A percentile compares a stretch with the other conserved stretches of the same genome.
These are phyloP conservation scores for Beverwykella pulmonaria DNA, from an alignment of 495 filamentous ascomycete species.

Conservation along the genomic window DNA sequence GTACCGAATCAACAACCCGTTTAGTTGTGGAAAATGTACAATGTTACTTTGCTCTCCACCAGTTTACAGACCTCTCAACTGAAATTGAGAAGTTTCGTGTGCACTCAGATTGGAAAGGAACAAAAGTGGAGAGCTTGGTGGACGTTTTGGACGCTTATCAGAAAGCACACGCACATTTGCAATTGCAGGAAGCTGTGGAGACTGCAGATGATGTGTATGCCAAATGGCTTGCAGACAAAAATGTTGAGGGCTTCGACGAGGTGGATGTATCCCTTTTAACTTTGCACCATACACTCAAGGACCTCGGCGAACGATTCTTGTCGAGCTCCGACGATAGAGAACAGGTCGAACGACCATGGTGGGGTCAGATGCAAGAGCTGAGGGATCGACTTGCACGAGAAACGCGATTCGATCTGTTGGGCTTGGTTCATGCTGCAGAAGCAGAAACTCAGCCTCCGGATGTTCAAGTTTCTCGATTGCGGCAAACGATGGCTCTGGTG, in stretches of 20 bases:
- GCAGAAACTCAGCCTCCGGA: not conserved
- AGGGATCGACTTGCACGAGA: not conserved
- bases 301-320: not conserved
- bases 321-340: not conserved
- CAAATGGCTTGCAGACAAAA: not conserved
- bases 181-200: not conserved
- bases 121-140: not conserved
- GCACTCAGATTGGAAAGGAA: not conserved
- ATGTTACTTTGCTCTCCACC: not conserved
- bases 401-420: not conserved
- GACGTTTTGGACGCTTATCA: not conserved
- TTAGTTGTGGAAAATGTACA: not conserved
- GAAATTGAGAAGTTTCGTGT: not conserved
- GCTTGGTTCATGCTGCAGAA: not conserved
- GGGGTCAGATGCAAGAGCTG: not conserved
- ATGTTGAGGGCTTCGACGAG: not conserved
- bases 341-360: not conserved
- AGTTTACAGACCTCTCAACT: not conserved
- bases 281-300: not conserved
- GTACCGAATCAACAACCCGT: not conserved
- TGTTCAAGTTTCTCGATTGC: not conserved
- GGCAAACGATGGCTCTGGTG: not conserved
- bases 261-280: not conserved
- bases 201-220: not conserved
- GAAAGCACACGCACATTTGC: not conserved